These are phyloP conservation scores for Wickerhamomyces sydowiorum DNA, from an alignment of 805 yeast species.

Conservation along the genomic window DNA sequence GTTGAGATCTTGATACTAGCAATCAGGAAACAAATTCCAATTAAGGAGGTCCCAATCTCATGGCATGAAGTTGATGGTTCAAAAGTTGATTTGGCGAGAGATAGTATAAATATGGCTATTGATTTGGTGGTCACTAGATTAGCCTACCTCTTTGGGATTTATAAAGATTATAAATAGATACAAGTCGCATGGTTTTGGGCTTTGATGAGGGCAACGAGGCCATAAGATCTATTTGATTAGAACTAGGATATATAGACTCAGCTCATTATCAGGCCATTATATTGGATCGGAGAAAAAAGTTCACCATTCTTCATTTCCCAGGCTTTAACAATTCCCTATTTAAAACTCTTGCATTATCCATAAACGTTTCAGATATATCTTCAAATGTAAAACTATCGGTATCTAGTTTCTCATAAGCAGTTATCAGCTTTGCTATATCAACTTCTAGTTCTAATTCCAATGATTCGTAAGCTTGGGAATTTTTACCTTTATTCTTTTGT, in stretches of 20 bases:
- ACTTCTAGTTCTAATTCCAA: constrained; percentile 49
- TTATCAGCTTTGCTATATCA: constrained; percentile 35
- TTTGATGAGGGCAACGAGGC: too few species aligned
- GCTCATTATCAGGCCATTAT: neutral
- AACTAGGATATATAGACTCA: too few species aligned
- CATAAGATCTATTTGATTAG: too few species aligned
- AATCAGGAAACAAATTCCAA: constrained; percentile 56
- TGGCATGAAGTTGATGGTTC: constrained; percentile 99
- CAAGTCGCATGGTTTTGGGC: too few species aligned
- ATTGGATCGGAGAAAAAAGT: neutral
- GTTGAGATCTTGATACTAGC: constrained; percentile 87
- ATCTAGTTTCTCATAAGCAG: constrained; percentile 33
- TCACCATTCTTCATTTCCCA: constrained; percentile 1
- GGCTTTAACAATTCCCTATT: constrained; percentile 19
- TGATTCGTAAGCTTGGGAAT: constrained; percentile 21
- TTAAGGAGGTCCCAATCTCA: constrained; percentile 77
- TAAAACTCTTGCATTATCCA: constrained; percentile 52
- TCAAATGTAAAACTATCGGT: constrained; percentile 51
- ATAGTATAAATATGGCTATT: constrained; percentile 87
- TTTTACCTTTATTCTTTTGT: constrained; percentile 20
- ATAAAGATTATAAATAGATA: constrained; percentile 37
- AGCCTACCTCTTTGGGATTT: constrained; percentile 83
- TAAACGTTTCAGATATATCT: constrained; percentile 47
- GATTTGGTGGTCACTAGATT: constrained; percentile 86
- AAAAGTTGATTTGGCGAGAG: constrained; percentile 87